phyloP scores from a whole-genome alignment of 805 yeast species.

The Starmerella bacillaris region DNA sequence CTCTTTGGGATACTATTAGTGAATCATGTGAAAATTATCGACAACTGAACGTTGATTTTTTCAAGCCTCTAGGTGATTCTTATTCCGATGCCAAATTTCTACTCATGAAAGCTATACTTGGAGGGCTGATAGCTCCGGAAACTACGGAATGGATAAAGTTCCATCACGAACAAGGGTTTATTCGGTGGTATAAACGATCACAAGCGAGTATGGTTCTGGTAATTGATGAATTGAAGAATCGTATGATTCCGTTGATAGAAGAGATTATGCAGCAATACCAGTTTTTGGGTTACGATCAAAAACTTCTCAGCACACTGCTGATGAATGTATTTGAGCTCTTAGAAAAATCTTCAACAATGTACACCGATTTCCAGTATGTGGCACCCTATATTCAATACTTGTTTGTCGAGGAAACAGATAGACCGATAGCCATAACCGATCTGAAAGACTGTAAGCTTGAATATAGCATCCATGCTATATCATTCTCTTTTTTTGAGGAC shows the following conservation, averaged over 20 bases:
- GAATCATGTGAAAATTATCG: constrained; percentile 1
- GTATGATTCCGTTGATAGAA: constrained; percentile 1
- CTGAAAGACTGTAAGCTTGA: too few relatives aligned
- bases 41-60: not conserved
- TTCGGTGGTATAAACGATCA: constrained; percentile 14
- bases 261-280: constrained; percentile 6
- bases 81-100: not conserved
- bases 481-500: too few relatives aligned
- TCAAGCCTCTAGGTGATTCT: not conserved
- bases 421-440: constrained; percentile 12
- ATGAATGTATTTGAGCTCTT: not conserved
- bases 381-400: constrained; percentile 13
- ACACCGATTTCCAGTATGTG: constrained; percentile 6
- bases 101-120: not conserved
- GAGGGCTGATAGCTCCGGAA: not conserved
- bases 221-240: constrained; percentile 1
- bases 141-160: constrained; percentile 12
- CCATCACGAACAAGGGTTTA: constrained; percentile 18
- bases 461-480: too few relatives aligned
- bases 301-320: not conserved
- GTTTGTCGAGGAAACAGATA: constrained; percentile 11
- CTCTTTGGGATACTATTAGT: not conserved
- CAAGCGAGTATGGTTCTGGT: constrained; percentile 5
- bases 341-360: not conserved
- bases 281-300: not conserved